These are phyloP conservation scores for Cryphonectria parasitica DNA, from an alignment of 2,329 filamentous ascomycete genomes.

Conservation along the genomic window DNA sequence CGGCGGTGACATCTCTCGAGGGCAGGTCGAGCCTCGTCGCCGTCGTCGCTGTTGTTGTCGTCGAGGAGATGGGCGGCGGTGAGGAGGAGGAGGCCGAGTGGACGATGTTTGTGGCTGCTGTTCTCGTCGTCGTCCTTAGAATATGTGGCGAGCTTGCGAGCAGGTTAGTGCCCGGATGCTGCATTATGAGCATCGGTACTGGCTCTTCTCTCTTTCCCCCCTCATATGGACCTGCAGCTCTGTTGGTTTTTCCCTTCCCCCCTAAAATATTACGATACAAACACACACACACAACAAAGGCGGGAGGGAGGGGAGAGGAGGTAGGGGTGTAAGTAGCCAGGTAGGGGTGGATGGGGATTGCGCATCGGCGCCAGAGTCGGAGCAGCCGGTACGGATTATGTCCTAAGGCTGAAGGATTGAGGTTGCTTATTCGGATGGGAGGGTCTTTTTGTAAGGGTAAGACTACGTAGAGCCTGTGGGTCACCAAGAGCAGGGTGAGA, in stretches of 20 bases:
- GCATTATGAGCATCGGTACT: slow-evolving; percentile 27
- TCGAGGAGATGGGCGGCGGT: not conserved
- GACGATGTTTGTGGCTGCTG: not conserved
- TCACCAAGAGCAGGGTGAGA: slow-evolving; percentile 8
- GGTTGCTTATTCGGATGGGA: slow-evolving; percentile 19
- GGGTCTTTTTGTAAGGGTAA: slow-evolving; percentile 3
- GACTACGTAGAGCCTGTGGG: slow-evolving; percentile 10
- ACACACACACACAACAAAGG: not conserved
- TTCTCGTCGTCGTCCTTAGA: slow-evolving; percentile 1
- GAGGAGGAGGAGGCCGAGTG: slow-evolving; percentile 3
- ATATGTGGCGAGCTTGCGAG: slow-evolving; percentile 21
- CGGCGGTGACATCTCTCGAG: slow-evolving; percentile 66
- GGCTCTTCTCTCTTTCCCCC: slow-evolving; percentile 1
- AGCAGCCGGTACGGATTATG: slow-evolving; percentile 2
- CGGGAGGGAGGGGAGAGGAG: not conserved
- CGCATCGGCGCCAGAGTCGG: slow-evolving; percentile 10
- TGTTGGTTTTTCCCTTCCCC: not conserved
- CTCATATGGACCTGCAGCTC: slow-evolving; percentile 14
- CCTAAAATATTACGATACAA: slow-evolving; percentile 12
- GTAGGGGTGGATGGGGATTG: slow-evolving; percentile 5
- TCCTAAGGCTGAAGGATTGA: slow-evolving; percentile 10
- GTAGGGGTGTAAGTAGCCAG: not conserved
- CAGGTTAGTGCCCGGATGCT: slow-evolving; percentile 27
- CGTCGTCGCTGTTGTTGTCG: not conserved
- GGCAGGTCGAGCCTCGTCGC: slow-evolving; percentile 54